Base-by-base conservation (phyloP, 768 basidiomycete genomes). In the Boletus rubropictus region DNA sequence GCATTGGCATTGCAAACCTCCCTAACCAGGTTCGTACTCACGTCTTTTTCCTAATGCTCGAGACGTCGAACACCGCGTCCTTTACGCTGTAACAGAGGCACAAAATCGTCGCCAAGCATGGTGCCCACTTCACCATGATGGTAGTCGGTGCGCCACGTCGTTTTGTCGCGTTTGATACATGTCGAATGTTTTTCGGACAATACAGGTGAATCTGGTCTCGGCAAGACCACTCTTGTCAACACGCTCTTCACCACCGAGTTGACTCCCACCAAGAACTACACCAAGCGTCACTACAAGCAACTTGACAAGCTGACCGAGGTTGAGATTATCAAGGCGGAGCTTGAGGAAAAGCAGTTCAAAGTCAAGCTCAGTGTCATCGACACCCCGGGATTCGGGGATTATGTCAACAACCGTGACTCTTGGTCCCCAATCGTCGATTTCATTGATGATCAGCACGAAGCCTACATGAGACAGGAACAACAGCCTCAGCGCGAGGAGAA, bases 351-450 rank as follows among this genome's bases (percentile, higher is more conserved):
- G 67, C 88, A 91, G 65, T 98, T 98, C 83, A 95, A 93, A 70
- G 94, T 97, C 77, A 98, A 97, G 77, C 82, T 99, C 54, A 94
- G 89, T 15, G 96, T 98, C 65, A 95, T 99, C 55, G 96, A 99
- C 70, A 97, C 95, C 10, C 96, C 96, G 45, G 96, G 96, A 24
- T 99, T 98, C 54, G 96, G 96, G 31, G 96, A 99, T 86, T 98
- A 97, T 62, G 95, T 99, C 73, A 99, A 99, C 89, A 99, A 99
- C 80, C 82, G 91, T 47, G 96, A 98, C 69, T 94, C 91, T 17
- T 99, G 96, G 96, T 78, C 81, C 24, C 96, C 96, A 44, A 98
- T 99, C 57, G 85, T 99, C 65, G 95, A 99, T 69, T 98, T 98
- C 69, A 93, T 96, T 56, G 89, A 92, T 65, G 90, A 92, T 75